These are phyloP conservation scores for Meyerozyma smithsonii DNA, from an alignment of 1,139 yeast species.

Conservation along the genomic window DNA sequence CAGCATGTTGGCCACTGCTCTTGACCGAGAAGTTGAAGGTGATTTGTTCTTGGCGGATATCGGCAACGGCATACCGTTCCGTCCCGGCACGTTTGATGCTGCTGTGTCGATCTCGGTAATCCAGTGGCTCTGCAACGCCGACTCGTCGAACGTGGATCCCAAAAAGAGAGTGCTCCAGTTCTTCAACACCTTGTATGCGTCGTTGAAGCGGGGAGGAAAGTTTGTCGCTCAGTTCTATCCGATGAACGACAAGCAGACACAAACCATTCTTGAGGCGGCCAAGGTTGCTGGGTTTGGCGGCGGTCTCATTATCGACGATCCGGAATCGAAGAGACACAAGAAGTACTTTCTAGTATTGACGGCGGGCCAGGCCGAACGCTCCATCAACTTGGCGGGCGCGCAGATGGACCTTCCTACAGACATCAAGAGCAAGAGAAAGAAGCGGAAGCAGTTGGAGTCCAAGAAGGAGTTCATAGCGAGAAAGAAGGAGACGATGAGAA, in stretches of 20 bases:
- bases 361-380: slow-evolving; percentile 74
- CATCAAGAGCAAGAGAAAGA: slow-evolving; percentile 42
- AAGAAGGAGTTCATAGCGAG: slow-evolving; percentile 78
- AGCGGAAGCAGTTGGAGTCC: slow-evolving; percentile 60
- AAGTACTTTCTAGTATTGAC: slow-evolving; percentile 86
- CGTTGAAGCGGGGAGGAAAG: slow-evolving; percentile 89
- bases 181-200: slow-evolving; percentile 83
- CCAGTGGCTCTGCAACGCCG: slow-evolving; percentile 98
- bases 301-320: slow-evolving; percentile 90
- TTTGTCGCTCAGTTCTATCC: slow-evolving; percentile 98
- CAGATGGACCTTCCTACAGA: slow-evolving; percentile 61
- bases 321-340: slow-evolving; percentile 86
- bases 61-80: slow-evolving; percentile 90
- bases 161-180: slow-evolving; percentile 73
- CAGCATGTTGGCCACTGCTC: slow-evolving; percentile 90
- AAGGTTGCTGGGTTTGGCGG: slow-evolving; percentile 96
- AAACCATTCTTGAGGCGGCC: slow-evolving; percentile 75
- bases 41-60: slow-evolving; percentile 88
- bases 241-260: slow-evolving; percentile 78
- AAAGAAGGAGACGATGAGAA: slow-evolving; percentile 90
- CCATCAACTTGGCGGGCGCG: slow-evolving; percentile 72
- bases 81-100: slow-evolving; percentile 97
- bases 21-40: slow-evolving; percentile 90
- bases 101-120: slow-evolving; percentile 93
- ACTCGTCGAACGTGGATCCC: slow-evolving; percentile 79